Base-by-base conservation (phyloP, 495 filamentous ascomycete species). In the Podospora anserina region DNA sequence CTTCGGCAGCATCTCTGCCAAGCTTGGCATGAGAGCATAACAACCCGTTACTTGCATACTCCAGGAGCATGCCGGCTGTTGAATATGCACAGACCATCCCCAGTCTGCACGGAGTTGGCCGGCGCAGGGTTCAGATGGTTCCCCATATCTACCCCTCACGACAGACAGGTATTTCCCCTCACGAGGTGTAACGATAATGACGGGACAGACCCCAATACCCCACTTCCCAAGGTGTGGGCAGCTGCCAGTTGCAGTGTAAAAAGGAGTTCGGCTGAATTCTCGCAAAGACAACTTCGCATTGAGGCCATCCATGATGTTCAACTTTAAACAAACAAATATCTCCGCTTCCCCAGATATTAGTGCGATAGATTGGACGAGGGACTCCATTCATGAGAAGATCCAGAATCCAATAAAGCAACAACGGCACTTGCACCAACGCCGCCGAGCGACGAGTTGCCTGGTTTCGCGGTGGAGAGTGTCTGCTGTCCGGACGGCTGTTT, bases 261-360 rank as follows among this genome's bases (percentile, higher is more conserved):
- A 58, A 58, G 15, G 23, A 15, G 55, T 26, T 58, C 55, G 55
- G 55, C 13, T 20, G 55, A 58, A 58, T 58, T 58, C 1, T 58
- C 55, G 55, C 55, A 19, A n/a, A 26, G 55, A 58, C 23, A 26
- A 58, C 55, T 20, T 58, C 55, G 55, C 55, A 58, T 58, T 19
- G 55, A 15, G n/a, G 5, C 27, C 60, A 62, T 62, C 60, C 60
- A 62, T 63, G 34, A 18, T n/a, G 11, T 63, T 26, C 30, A 39
- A 34, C 27, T 32, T 63, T 19, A 32, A 44, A n/a, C 34, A n/a
- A 32, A 32, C n/a, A 16, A 13, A 19, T 11, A 44, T 63, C 61
- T 20, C 61, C 61, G 61, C 61, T 63, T 63, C 61, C 61, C 61
- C 61, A 63, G 61, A 32, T 39, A 63, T 63, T 44, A 49, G 61